A percentile compares a stretch with the other conserved stretches of the same genome.
These are phyloP conservation scores for Pachysandra terminalis DNA, from an alignment of 164 flowering plant species.

Conservation along the genomic window DNA sequence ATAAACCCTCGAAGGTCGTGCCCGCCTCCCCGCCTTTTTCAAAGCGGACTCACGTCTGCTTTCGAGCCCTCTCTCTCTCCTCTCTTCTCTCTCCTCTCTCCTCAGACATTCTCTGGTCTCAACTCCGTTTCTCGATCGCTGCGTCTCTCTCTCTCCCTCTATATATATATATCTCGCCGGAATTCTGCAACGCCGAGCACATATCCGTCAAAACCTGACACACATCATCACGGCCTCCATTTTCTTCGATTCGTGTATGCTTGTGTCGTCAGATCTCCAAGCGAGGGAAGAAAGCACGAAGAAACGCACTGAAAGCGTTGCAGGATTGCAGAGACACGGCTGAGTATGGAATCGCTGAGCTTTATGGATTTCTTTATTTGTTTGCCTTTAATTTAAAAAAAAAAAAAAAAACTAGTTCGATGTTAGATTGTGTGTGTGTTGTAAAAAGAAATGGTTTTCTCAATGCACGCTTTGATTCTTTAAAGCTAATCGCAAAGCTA, in stretches of 20 bases:
- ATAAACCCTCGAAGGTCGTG: conserved; percentile 8
- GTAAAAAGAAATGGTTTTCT: conserved; percentile 4
- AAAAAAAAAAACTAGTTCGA: background rate
- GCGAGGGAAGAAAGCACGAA: background rate
- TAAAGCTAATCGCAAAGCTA: conserved; percentile 2
- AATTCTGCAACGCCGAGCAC: background rate
- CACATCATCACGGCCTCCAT: background rate
- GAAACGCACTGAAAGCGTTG: conserved; percentile 16
- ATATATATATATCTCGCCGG: background rate
- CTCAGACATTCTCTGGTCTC: conserved; percentile 18
- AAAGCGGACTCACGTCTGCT: conserved; percentile 21
- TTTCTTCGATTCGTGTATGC: background rate
- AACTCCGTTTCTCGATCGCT: conserved; percentile 3
- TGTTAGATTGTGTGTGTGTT: background rate
- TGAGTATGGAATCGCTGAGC: conserved; percentile 13
- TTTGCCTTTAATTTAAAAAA: background rate
- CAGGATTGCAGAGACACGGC: conserved; percentile 9
- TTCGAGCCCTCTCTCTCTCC: conserved; percentile 1
- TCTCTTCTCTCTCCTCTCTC: background rate
- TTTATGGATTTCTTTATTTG: background rate
- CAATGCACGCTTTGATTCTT: conserved; percentile 8
- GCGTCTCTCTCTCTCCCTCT: no score
- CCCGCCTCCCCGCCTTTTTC: conserved; percentile 19
- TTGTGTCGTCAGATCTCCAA: conserved; percentile 2
- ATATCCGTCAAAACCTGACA: background rate